These are phyloP conservation scores for Nicotiana otophora DNA, from an alignment of 257 asterid genomes.

Conservation along the genomic window DNA sequence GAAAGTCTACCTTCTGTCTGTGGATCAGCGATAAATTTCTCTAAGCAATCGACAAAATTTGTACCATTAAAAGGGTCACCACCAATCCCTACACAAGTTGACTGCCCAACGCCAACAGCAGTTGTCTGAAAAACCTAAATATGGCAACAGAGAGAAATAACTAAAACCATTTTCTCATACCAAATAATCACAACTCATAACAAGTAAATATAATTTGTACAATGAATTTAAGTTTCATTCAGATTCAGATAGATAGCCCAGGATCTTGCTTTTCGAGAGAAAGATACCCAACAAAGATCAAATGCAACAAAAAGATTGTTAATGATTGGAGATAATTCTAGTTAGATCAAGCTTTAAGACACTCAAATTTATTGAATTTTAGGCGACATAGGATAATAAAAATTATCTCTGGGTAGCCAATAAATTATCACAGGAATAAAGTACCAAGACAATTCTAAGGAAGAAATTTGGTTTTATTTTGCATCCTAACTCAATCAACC, in stretches of 20 bases:
- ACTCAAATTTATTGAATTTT: neutral
- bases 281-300: neutral
- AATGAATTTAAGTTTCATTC: neutral
- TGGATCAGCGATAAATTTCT: constrained; percentile 85
- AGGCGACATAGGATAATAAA: neutral
- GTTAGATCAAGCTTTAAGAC: neutral
- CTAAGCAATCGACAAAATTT: constrained; percentile 89
- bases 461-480: neutral
- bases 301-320: neutral
- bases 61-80: constrained; percentile 99
- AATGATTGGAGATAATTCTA: neutral
- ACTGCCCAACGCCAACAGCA: constrained; percentile 98
- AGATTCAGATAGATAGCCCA: neutral
- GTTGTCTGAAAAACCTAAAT: constrained; percentile 92
- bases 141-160: constrained; percentile 10
- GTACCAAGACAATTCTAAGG: neutral
- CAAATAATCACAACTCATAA: neutral
- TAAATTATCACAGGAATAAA: neutral
- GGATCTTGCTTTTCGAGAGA: neutral
- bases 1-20: constrained; percentile 78
- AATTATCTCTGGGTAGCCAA: neutral
- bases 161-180: neutral
- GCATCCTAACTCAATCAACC: neutral
- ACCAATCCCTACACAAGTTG: constrained; percentile 94
- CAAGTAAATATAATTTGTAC: neutral